These are phyloP conservation scores for Penicillium arizonense DNA, from an alignment of 495 filamentous ascomycete species.

Conservation along the genomic window DNA sequence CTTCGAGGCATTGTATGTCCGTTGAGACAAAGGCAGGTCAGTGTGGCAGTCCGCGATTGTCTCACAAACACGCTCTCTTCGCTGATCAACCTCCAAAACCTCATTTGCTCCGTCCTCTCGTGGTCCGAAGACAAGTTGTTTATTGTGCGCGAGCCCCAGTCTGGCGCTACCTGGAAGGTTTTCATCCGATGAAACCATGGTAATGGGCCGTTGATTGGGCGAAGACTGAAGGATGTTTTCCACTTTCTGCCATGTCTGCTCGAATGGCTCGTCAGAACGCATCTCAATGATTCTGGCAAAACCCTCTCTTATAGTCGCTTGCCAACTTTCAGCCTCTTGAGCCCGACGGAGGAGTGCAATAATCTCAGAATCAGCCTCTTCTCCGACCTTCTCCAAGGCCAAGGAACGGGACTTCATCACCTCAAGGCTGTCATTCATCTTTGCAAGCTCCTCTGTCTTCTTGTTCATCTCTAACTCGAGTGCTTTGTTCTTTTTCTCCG, in stretches of 20 bases:
- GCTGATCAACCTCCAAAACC: background rate
- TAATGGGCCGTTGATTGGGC: background rate
- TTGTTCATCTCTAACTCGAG: constrained; percentile 7
- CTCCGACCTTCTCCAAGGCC: constrained; percentile 19
- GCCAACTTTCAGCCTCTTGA: constrained; percentile 26
- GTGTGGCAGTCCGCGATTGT: background rate
- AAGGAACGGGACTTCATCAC: constrained; percentile 11
- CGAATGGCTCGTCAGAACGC: constrained; percentile 10
- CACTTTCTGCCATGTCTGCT: constrained; percentile 17
- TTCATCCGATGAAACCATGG: background rate
- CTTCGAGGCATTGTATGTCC: background rate
- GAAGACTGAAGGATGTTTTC: constrained; percentile 13
- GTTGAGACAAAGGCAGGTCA: background rate
- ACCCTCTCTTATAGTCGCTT: constrained; percentile 19
- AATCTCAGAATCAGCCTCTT: constrained; percentile 25
- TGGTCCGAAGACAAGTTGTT: background rate
- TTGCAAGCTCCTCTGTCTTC: constrained; percentile 16
- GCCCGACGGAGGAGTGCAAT: constrained; percentile 23
- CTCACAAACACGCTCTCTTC: background rate
- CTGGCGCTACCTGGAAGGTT: background rate
- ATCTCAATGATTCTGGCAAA: constrained; percentile 10
- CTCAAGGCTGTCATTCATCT: constrained; percentile 11
- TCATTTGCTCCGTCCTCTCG: background rate
- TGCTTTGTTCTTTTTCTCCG: constrained; percentile 6
- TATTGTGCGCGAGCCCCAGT: too few relatives aligned